Base-by-base conservation (phyloP, 1,139 yeast species). In the Wickerhamomyces sp. region DNA sequence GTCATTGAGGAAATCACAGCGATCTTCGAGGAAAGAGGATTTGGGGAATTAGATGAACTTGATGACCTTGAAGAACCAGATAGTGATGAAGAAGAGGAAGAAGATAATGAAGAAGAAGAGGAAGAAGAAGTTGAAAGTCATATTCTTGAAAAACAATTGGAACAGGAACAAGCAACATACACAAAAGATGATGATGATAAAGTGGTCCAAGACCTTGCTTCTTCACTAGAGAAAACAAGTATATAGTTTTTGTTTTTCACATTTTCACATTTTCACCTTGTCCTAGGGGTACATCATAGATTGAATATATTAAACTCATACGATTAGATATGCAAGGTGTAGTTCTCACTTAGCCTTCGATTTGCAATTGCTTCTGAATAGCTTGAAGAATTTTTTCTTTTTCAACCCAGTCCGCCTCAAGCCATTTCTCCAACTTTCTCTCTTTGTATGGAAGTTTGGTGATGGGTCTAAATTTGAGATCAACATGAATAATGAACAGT, bases 31-130 rank as follows among this genome's bases (percentile, higher is more conserved):
- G 77, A 75, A 38, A 79, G 90, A 61, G 94, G 91, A 0, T 65
- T 69, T 48, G 95, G 96, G 47, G 94, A 84, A 63, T 66, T 93
- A 32, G 97, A 90, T 59, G 97, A 90, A 57, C 73, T 90, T 49
- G 98, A 93, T 58, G 99, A 93, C 58, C 78, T 94, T 70, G 99
- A 93, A 68, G 96, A 89, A 63, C 74, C 81, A 41, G 90, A 87
- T 55, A 83, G 88, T 50, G 97, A 87, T 27, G 95, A 84, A 46
- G 95, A 86, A 50, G 93, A 82, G 7, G 85, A 77, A 13, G 90
- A 80, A 13, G 86, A 79, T 7, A 85, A 75, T 23, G 81, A 69
- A 26, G 82, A 76, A 43, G 73, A 71, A 38, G 82, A 71, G 34
- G 82, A 76, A 44, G 74, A 72, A 42, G 79, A 77, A 43, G 74